Base-by-base conservation (phyloP, 2,329 filamentous ascomycete species). In the Truncatella angustata region DNA sequence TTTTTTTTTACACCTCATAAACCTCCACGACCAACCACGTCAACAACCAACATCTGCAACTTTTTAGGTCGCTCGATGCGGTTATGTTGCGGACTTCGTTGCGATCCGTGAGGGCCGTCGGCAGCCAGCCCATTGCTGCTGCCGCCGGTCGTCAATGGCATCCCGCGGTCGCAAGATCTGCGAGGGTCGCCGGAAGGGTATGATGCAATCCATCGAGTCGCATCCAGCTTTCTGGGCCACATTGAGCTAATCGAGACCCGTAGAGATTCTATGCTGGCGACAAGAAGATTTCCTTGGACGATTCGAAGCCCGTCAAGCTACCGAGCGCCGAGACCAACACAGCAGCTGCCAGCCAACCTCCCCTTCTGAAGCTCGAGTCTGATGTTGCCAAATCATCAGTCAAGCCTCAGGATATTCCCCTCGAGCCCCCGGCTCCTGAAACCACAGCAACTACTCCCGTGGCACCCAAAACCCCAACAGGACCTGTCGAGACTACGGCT, bases 31-130 rank as follows among this genome's bases (percentile, higher is more conserved):
- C 46, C 30, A 23, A 51, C 56, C 49, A 60, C 58, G 12, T 54
- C 52, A 39, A 46, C 34, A 49, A 23, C 35, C 24, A 11, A 55
- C 44, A 51, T 49, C 55, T 54, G 46, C 46, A 3, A 34, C 36
- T 50, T 52, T 56, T 57, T 59, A 59, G 62, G 62, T 58, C 50
- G 32, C 56, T 63, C 63, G 70, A 77, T 74, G 75, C 73, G 74
- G 76, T 77, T 76, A 87, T 87, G 84, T 79, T 87, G 80, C 84
- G 83, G 76, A 82, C 81, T 71, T 85, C 83, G 72, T 74, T 86
- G 75, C 81, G 78, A 75, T 84, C 83, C 70, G 79, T 79, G 67
- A 82, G 77, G 77, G 75, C 77, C 65, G 72, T 84, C 69, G 74
- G 78, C 73, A 73, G 74, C 69, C 78, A 74, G 73, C 74, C 80